phyloP scores from a whole-genome alignment of 148 eudicot species.

The Oxyria digyna region DNA sequence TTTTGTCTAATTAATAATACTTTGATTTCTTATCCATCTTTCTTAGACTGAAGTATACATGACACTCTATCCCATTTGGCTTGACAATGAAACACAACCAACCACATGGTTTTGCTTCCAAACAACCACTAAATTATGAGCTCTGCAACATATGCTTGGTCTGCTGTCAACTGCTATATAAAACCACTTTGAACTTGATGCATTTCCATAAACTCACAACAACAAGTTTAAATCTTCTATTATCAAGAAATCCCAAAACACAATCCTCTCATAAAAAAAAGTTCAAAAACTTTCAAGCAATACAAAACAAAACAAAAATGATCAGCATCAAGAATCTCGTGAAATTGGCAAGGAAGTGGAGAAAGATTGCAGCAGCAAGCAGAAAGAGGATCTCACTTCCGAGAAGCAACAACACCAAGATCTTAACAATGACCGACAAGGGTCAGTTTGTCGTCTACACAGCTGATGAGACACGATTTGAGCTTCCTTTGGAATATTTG shows the following conservation, averaged over 20 bases:
- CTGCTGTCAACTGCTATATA: background rate
- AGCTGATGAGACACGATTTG: conserved; percentile 1
- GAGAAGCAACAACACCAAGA: background rate
- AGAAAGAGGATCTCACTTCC: background rate
- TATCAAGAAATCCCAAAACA: background rate
- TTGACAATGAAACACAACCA: too few relatives aligned
- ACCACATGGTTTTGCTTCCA: background rate
- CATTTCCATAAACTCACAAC: background rate
- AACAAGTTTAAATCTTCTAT: background rate
- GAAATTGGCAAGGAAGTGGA: background rate
- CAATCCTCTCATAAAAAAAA: background rate
- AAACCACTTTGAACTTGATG: background rate
- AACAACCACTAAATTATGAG: too few relatives aligned
- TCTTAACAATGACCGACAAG: too few relatives aligned
- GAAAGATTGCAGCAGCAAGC: background rate
- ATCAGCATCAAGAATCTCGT: conserved; percentile 3
- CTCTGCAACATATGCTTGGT: too few relatives aligned
- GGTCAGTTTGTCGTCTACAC: conserved; percentile 6
- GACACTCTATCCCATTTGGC: background rate
- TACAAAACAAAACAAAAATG: background rate
- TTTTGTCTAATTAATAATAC: too few relatives aligned
- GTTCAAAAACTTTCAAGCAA: background rate
- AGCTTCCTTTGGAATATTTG: background rate
- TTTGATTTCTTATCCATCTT: background rate
- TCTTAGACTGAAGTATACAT: too few relatives aligned